Conservation (phyloP, 2,329 filamentous ascomycete genomes). For the Thyridium curvatum region DNA sequence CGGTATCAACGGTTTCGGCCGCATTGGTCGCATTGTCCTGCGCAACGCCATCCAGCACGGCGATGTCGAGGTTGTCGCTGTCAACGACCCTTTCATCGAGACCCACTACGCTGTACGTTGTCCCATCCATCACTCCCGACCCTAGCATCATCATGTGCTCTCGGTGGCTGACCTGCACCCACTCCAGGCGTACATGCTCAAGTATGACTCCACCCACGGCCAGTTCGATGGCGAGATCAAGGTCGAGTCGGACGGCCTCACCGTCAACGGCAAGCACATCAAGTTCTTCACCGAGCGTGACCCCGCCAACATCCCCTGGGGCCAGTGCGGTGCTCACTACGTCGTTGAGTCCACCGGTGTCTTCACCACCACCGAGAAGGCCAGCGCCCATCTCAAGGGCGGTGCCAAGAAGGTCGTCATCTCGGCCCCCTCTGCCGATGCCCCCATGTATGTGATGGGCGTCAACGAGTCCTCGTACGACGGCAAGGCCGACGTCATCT, state of each 20-base stretch:
- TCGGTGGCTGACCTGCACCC: constrained; percentile 5
- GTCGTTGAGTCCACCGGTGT: constrained; percentile 97
- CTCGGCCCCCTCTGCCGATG: constrained; percentile 88
- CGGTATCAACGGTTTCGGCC: constrained; percentile 99
- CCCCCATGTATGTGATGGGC: constrained; percentile 99
- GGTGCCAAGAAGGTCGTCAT: constrained; percentile 98
- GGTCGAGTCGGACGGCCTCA: constrained; percentile 68
- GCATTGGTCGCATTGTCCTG: constrained; percentile 99
- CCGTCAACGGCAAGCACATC: constrained; percentile 91
- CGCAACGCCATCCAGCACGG: constrained; percentile 90
- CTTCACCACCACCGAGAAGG: constrained; percentile 98
- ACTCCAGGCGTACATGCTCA: constrained; percentile 92
- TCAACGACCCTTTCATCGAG: constrained; percentile 99
- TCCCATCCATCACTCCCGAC: constrained; percentile 4
- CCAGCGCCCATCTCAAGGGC: constrained; percentile 86
- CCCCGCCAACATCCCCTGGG: constrained; percentile 86
- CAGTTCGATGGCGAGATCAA: constrained; percentile 75
- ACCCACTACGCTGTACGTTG: constrained; percentile 87
- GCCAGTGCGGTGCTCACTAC: constrained; percentile 81
- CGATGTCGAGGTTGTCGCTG: constrained; percentile 87
- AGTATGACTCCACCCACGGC: constrained; percentile 97
- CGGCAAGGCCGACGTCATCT: constrained; percentile 85
- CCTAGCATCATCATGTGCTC: constrained; percentile 11
- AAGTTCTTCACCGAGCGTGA: constrained; percentile 92
- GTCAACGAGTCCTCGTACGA: constrained; percentile 96